phyloP scores from a whole-genome alignment of 192 early-diverging fungal species.

The Glomus cerebriforme region DNA sequence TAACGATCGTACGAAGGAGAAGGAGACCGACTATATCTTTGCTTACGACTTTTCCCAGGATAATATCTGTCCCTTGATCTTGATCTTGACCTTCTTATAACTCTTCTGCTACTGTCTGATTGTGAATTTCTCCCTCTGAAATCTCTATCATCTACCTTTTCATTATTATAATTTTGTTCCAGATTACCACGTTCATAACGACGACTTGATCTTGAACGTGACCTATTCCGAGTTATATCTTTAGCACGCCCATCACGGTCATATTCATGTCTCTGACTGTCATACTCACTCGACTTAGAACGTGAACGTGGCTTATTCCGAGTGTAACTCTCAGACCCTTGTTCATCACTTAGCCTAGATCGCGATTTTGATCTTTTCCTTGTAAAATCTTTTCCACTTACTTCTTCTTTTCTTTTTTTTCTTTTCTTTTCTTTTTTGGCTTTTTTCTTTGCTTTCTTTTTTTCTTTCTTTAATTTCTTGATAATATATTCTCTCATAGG shows the following conservation, averaged over 20 bases:
- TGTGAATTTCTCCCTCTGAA: too few species aligned
- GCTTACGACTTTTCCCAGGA: too few species aligned
- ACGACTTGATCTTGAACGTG: not conserved
- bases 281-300: not conserved
- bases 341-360: not conserved
- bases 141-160: too few species aligned
- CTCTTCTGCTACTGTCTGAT: too few species aligned
- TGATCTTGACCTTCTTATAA: too few species aligned
- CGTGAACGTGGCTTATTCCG: not conserved
- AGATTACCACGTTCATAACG: constrained; percentile 22
- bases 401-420: constrained; percentile 34
- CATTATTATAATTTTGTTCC: constrained; percentile 19
- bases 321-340: constrained; percentile 27
- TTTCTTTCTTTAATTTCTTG: constrained; percentile 61
- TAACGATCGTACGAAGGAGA: too few species aligned
- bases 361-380: not conserved
- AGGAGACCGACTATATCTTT: too few species aligned
- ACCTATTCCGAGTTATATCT: not conserved
- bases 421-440: constrained; percentile 36
- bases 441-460: constrained; percentile 43
- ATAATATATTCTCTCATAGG: constrained; percentile 74
- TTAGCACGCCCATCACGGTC: constrained; percentile 25
- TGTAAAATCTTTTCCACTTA: constrained; percentile 32
- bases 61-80: too few species aligned
- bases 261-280: constrained; percentile 35